Evolutionary conservation across 2,329 filamentous ascomycete species (phyloP).

Genomic region (Colletotrichum noveboracense): DNA sequence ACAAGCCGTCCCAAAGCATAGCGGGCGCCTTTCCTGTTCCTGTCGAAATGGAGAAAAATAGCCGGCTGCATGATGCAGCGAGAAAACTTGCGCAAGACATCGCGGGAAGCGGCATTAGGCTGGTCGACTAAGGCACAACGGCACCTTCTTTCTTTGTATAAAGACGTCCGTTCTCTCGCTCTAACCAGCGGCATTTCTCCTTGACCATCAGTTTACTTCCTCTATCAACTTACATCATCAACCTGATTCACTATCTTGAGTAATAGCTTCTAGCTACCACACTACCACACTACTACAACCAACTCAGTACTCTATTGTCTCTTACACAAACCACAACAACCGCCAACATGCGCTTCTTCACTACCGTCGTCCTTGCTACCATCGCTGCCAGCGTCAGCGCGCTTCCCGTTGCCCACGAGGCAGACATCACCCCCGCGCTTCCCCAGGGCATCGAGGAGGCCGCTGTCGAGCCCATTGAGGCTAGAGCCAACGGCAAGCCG

Average conservation of each 20-base stretch:
- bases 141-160: background rate
- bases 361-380: background rate
- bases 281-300: background rate
- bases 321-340: background rate
- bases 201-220: background rate
- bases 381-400: background rate
- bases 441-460: background rate
- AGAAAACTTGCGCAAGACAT: background rate
- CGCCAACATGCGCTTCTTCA: background rate
- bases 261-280: background rate
- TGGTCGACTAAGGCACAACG: background rate
- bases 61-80: background rate
- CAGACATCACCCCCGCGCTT: background rate
- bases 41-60: background rate
- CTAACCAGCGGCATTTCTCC: rapidly evolving
- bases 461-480: background rate
- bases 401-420: background rate
- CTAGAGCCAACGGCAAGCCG: background rate
- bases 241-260: background rate
- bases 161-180: background rate
- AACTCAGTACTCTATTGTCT: background rate
- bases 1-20: background rate
- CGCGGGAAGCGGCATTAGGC: background rate
- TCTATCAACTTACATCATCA: background rate
- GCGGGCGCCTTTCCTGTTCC: background rate